A percentile compares a stretch with the other conserved stretches of the same genome.
These are phyloP conservation scores for Paragyromitra xinjiangensis DNA, from an alignment of 495 filamentous ascomycete species.

Conservation along the genomic window DNA sequence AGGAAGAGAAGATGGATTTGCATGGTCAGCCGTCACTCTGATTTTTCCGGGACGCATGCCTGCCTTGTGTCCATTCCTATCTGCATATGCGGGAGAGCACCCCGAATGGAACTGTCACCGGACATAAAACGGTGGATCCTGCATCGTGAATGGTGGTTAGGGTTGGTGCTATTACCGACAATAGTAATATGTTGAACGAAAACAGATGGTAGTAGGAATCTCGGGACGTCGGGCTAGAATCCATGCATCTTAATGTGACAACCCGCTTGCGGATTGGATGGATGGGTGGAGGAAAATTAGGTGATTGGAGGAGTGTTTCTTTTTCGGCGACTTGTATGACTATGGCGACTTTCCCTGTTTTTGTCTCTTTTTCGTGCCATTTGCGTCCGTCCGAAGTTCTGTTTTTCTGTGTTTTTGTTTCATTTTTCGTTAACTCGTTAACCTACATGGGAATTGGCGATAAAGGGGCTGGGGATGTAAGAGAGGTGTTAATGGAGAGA, in stretches of 20 bases:
- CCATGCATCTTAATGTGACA: slow-evolving; percentile 25
- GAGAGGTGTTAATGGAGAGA: slow-evolving; percentile 43
- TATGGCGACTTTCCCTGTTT: slow-evolving; percentile 37
- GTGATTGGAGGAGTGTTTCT: slow-evolving; percentile 28
- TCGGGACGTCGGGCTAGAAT: slow-evolving; percentile 30
- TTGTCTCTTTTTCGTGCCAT: slow-evolving; percentile 22
- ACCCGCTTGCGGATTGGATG: slow-evolving; percentile 26
- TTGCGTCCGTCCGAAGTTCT: neutral
- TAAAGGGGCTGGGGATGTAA: slow-evolving; percentile 41
- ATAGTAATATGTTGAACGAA: slow-evolving; percentile 38
- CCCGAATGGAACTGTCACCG: slow-evolving; percentile 37
- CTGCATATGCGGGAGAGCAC: slow-evolving; percentile 27
- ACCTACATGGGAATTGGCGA: slow-evolving; percentile 37
- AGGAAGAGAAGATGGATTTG: slow-evolving; percentile 35
- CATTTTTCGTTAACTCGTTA: slow-evolving; percentile 36
- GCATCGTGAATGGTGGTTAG: slow-evolving; percentile 41
- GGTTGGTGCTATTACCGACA: slow-evolving; percentile 37
- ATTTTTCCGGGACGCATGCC: slow-evolving; percentile 35
- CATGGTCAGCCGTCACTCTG: slow-evolving; percentile 31
- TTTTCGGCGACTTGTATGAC: slow-evolving; percentile 43
- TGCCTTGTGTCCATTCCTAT: slow-evolving; percentile 27
- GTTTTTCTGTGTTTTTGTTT: slow-evolving; percentile 32
- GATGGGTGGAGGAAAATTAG: slow-evolving; percentile 12
- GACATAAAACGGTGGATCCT: slow-evolving; percentile 28
- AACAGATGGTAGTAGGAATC: slow-evolving; percentile 34